A percentile compares a stretch with the other conserved stretches of the same genome.
These are phyloP conservation scores for Fusarium sp. DNA, from an alignment of 2,329 filamentous ascomycete genomes.

Conservation along the genomic window DNA sequence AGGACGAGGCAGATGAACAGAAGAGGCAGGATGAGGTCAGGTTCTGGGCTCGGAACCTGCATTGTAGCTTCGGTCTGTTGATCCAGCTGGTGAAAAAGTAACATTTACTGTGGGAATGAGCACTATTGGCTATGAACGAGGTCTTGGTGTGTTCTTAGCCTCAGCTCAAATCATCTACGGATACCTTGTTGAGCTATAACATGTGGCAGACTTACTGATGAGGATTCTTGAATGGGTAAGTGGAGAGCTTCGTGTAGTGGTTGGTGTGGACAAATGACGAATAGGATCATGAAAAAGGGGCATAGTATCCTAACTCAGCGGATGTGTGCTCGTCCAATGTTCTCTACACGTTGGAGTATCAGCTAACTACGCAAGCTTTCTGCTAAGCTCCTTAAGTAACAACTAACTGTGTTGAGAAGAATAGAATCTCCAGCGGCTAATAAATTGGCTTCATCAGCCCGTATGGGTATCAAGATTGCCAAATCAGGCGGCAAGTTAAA, in stretches of 20 bases:
- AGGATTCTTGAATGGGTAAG: neutral
- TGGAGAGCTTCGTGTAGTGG: neutral
- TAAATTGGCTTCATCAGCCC: neutral
- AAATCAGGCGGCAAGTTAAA: neutral
- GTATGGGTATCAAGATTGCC: fast-evolving
- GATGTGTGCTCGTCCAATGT: neutral
- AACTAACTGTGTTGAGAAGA: neutral
- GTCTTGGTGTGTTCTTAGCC: neutral
- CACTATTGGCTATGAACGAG: neutral
- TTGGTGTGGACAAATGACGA: neutral
- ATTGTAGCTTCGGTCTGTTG: neutral
- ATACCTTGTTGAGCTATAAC: neutral
- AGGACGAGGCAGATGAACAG: neutral
- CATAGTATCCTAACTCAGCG: neutral
- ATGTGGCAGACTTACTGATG: neutral
- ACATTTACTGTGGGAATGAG: neutral
- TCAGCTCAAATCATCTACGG: neutral
- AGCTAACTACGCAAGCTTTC: neutral
- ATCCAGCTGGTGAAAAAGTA: neutral
- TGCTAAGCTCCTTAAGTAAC: neutral
- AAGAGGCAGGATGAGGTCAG: neutral
- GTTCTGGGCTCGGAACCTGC: neutral
- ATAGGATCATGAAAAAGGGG: neutral
- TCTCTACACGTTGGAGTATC: neutral
- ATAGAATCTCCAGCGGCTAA: fast-evolving